Evolutionary conservation across 352 stramenopile species (phyloP), one percentile per base, ranked within the genome.

Genomic region (Phytopythium ostracodes): DNA sequence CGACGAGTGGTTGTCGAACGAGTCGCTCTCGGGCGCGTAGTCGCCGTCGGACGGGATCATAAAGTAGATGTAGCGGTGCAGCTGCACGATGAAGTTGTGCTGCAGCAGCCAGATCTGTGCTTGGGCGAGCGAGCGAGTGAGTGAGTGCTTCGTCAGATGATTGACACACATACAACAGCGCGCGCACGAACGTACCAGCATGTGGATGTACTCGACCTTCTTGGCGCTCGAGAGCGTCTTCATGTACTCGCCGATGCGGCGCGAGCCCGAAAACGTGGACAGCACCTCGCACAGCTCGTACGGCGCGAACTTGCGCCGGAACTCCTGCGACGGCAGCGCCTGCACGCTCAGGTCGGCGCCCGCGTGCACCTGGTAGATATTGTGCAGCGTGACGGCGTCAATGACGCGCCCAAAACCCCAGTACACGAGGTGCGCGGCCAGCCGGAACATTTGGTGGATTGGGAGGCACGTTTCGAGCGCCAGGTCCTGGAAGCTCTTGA

Each of bases 11-110:
- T 67, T 40, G 33, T 70, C 71, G 42, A 73, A 67, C 52, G 76
- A 84, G 6, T 71, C 67, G 55, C 63, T 76, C 33, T 84, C 71
- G n/a, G 66, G 56, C 6, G 68, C 67, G 57, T 79, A 67, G 46
- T 89, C 76, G 43, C 83, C 76, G 43, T 89, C 81, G 4, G 77
- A 83, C 11, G 81, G 84, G 43, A 94, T 79, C 79, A 96, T 89
- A 64, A 96, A 91, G 50, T 94, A 92, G 11, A 96, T 82, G 56
- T 94, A 96, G 24, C 82, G 82, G 54, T 96, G 87, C 36, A 96
- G 59, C 64, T 96, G 87, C 33, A 89, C 70, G 56, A 96, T 80
- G 65, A 93, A 92, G 46, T 90, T 77, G 29, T 88, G 74, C 59
- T 94, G 80, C n/a, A 96, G 68, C 12, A 96, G 67, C 87, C 87